Evolutionary conservation across 2,329 filamentous ascomycete genomes (phyloP), one percentile per base, ranked within the genome.

Genomic region (Xylariales sp.): DNA sequence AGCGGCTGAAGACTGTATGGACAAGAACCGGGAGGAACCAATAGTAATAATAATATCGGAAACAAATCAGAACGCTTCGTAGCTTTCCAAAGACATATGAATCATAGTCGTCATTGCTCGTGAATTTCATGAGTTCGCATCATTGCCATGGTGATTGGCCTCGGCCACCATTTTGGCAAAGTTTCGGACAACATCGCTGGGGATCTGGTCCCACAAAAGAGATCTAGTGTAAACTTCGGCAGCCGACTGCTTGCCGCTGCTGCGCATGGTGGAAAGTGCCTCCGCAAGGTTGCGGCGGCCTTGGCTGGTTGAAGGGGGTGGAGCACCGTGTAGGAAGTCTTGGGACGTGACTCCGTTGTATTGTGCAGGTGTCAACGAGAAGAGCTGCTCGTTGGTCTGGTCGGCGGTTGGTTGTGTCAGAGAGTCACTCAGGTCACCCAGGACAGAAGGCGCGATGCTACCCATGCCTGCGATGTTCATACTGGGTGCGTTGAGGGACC

Each of bases 221-320:
- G 88, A 95, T 41, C 91, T 79, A 23, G 90, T 94, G 67, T 95
- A 95, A 29, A 96, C 87, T 54, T 96, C 89, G 40, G 90, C 86
- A 33, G 83, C 85, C 36, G 78, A 77, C 50, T 85, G 78, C 63
- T 88, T 88, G 55, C 73, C 77, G 53, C 73, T 72, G 52, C 74
- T 78, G 50, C 88, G 82, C 80, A 95, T 88, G 31, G 78, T 81
- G 35, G 85, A 81, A 32, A 96, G 76, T 6, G 88, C 83, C 50
- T 95, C 84, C 30, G 84, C 85, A 32, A 93, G 76, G 60, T 87
- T 89, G 54, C 81, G 78, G 47, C 85, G 81, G 51, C 79, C 76
- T 53, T 76, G 74, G 55, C 76, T 81, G 30, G 72, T 74, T 49
- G 69, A 69, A 48, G 63, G 76, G 52, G 70, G 69, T 40, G 69